A percentile compares a stretch with the other conserved stretches of the same genome.
Evolutionary conservation across 495 filamentous ascomycete genomes (phyloP).

Genomic region (Elaphomyces granulatus): DNA sequence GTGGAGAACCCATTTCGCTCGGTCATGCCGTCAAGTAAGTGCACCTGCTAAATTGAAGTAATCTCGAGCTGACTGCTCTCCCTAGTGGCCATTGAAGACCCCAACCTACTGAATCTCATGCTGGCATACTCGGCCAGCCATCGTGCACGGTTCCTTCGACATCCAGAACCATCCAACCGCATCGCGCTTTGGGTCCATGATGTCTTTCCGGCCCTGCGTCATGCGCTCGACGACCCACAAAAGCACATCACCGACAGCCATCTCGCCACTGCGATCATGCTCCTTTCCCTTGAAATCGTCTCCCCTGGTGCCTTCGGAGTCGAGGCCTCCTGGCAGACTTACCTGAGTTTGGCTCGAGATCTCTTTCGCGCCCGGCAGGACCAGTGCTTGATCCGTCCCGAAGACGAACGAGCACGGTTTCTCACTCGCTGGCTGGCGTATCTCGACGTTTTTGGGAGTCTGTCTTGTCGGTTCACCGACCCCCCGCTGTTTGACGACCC

Average conservation of each 20-base stretch:
- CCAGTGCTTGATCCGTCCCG: slow-evolving; percentile 36
- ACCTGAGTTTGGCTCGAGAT: slow-evolving; percentile 60
- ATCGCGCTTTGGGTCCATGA: slow-evolving; percentile 68
- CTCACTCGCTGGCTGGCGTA: slow-evolving; percentile 81
- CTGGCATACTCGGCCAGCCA: slow-evolving; percentile 76
- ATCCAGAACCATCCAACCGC: slow-evolving; percentile 60
- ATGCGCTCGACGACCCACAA: slow-evolving; percentile 41
- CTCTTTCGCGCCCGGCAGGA: slow-evolving; percentile 56
- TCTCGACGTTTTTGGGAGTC: slow-evolving; percentile 62
- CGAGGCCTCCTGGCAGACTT: slow-evolving; percentile 59
- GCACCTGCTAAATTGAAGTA: background rate
- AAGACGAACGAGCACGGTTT: slow-evolving; percentile 59
- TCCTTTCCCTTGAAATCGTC: slow-evolving; percentile 74
- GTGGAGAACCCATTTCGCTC: slow-evolving; percentile 57
- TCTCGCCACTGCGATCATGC: slow-evolving; percentile 74
- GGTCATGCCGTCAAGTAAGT: slow-evolving; percentile 54
- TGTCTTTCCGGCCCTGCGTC: slow-evolving; percentile 59
- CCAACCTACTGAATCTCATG: slow-evolving; percentile 59
- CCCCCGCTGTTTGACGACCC: slow-evolving; percentile 34
- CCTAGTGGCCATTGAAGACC: slow-evolving; percentile 50
- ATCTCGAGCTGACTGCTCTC: slow-evolving; percentile 8
- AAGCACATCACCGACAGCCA: slow-evolving; percentile 59
- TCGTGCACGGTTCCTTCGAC: slow-evolving; percentile 58
- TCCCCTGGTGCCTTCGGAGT: slow-evolving; percentile 69
- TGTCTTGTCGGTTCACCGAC: slow-evolving; percentile 54